Percentiles rank a stretch among this genome's conserved stretches.
Evolutionary conservation across 2,329 filamentous ascomycete species (phyloP).

Genomic region (Sporothrix brasiliensis): DNA sequence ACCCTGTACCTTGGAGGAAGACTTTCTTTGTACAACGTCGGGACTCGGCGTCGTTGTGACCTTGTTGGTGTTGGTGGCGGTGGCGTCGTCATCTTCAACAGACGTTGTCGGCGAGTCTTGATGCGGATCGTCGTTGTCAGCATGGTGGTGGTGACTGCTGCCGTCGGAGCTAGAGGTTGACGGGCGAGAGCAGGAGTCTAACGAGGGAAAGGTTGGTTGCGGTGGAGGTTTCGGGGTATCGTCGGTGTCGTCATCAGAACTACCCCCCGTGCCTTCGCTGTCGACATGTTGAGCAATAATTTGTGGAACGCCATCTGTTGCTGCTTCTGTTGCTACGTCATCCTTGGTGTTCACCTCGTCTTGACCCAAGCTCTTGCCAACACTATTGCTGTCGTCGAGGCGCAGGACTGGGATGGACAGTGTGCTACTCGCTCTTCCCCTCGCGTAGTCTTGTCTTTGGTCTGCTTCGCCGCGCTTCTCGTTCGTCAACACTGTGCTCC

Average conservation of each 20-base stretch:
- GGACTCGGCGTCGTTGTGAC: not conserved
- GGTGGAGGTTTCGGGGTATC: not conserved
- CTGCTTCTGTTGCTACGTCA: not conserved
- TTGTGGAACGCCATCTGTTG: not conserved
- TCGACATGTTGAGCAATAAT: slow-evolving; percentile 5
- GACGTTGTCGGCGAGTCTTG: slow-evolving; percentile 52
- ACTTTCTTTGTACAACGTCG: slow-evolving; percentile 39
- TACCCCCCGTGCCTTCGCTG: not conserved
- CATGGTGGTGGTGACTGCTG: not conserved
- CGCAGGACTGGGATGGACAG: not conserved
- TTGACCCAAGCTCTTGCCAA: not conserved
- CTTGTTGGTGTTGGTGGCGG: not conserved
- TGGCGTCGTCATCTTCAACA: slow-evolving; percentile 47
- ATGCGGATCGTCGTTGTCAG: slow-evolving; percentile 41
- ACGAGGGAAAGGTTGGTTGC: not conserved
- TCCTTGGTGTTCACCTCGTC: not conserved
- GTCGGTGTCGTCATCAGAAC: not conserved
- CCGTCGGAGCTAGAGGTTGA: slow-evolving; percentile 39
- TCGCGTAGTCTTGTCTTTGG: not conserved
- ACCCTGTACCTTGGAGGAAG: slow-evolving; percentile 53
- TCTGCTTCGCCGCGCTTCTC: not conserved
- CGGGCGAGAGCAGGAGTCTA: slow-evolving; percentile 30
- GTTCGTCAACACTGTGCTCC: not conserved
- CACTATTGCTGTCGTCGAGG: slow-evolving; percentile 1
- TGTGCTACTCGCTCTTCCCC: not conserved